These are phyloP conservation scores for Viridothelium virens DNA, from an alignment of 495 filamentous ascomycete genomes.

Conservation along the genomic window DNA sequence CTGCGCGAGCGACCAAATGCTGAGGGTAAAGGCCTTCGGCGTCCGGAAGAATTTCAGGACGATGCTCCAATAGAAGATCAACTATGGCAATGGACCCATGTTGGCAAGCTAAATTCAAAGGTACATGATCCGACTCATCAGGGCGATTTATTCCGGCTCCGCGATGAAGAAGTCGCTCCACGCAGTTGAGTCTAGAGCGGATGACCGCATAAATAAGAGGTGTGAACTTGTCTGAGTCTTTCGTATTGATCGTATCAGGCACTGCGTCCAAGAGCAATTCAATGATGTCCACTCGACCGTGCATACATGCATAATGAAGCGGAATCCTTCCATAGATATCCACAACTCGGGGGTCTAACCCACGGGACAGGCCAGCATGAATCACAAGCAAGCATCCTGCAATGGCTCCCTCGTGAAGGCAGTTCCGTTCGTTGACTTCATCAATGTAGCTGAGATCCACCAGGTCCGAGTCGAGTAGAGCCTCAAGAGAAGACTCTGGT, in stretches of 20 bases:
- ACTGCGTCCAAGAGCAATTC: constrained; percentile 54
- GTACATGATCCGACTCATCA: constrained; percentile 83
- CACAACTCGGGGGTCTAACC: constrained; percentile 65
- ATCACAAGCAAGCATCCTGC: constrained; percentile 74
- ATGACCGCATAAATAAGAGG: constrained; percentile 92
- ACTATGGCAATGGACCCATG: constrained; percentile 78
- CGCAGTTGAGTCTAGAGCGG: constrained; percentile 69
- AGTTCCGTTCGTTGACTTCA: constrained; percentile 95
- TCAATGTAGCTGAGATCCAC: constrained; percentile 85
- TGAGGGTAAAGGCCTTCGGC: constrained; percentile 97
- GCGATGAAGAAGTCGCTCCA: constrained; percentile 60
- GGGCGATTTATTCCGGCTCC: constrained; percentile 73
- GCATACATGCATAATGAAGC: constrained; percentile 92
- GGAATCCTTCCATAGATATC: constrained; percentile 94
- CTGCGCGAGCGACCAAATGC: constrained; percentile 88
- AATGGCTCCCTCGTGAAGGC: constrained; percentile 88
- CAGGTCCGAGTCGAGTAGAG: constrained; percentile 69
- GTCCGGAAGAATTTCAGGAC: constrained; percentile 73
- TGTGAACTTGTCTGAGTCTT: constrained; percentile 96
- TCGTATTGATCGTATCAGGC: constrained; percentile 64
- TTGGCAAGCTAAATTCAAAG: constrained; percentile 88
- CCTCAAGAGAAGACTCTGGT: constrained; percentile 64
- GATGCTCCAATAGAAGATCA: constrained; percentile 68
- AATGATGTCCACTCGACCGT: constrained; percentile 81
- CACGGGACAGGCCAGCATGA: constrained; percentile 57